phyloP scores from a whole-genome alignment of 257 asterid genomes.

The Solanum chilense region DNA sequence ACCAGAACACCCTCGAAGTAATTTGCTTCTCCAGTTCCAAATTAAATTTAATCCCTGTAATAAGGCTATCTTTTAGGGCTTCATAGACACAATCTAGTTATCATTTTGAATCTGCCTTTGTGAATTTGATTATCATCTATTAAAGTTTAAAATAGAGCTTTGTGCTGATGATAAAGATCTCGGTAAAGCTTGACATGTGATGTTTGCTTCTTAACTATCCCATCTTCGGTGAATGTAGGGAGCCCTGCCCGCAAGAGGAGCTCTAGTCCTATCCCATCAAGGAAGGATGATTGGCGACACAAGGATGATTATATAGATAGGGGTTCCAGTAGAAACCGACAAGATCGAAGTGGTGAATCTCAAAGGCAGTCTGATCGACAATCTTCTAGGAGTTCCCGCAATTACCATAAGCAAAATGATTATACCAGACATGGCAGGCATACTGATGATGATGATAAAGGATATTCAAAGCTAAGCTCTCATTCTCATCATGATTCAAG shows the following conservation, averaged over 20 bases:
- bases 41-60: background rate
- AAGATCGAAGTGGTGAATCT: conserved; percentile 45
- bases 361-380: conserved; percentile 45
- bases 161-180: background rate
- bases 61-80: background rate
- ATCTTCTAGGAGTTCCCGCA: conserved; percentile 38
- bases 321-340: conserved; percentile 27
- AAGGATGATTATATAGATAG: conserved; percentile 37
- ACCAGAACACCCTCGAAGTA: background rate
- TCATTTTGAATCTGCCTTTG: background rate
- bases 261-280: conserved; percentile 42
- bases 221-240: conserved; percentile 47
- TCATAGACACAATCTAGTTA: background rate
- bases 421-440: conserved; percentile 43
- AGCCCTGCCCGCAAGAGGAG: conserved; percentile 43
- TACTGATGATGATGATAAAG: conserved; percentile 55
- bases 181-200: background rate
- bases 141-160: background rate
- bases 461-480: conserved; percentile 46
- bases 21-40: background rate
- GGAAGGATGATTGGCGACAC: conserved; percentile 37
- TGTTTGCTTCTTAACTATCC: background rate
- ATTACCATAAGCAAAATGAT: conserved; percentile 40
- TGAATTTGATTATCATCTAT: background rate
- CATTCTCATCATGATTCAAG: conserved; percentile 49